Conservation (phyloP, 768 basidiomycete genomes). For the Thelephora ganbajun region DNA sequence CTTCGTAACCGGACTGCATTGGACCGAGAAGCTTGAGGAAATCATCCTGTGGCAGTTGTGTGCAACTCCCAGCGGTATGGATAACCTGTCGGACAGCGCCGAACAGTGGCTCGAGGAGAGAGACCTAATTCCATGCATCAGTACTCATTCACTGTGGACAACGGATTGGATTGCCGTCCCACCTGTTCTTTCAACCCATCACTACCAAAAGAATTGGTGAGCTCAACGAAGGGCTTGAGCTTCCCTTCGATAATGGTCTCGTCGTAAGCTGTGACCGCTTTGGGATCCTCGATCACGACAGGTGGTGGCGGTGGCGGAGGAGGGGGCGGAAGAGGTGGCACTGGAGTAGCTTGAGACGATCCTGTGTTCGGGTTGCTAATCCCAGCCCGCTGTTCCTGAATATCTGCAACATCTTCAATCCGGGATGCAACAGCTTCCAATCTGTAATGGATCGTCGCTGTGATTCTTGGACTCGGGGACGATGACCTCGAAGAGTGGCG, state of each 20-base stretch:
- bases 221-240: slow-evolving; percentile 58
- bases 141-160: neutral
- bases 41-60: slow-evolving; percentile 56
- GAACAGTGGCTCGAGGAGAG: slow-evolving; percentile 54
- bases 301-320: slow-evolving; percentile 23
- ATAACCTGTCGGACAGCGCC: slow-evolving; percentile 56
- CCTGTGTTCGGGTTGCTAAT: slow-evolving; percentile 2
- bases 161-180: slow-evolving; percentile 1
- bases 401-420: slow-evolving; percentile 54
- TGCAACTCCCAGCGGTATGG: slow-evolving; percentile 53
- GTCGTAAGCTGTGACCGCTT: slow-evolving; percentile 59
- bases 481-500: slow-evolving; percentile 4
- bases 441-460: slow-evolving; percentile 23
- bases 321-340: slow-evolving; percentile 18
- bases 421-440: slow-evolving; percentile 89
- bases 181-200: slow-evolving; percentile 71
- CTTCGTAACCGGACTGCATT: slow-evolving; percentile 58
- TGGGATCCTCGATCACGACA: slow-evolving; percentile 27
- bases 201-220: slow-evolving; percentile 59
- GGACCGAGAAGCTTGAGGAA: slow-evolving; percentile 49
- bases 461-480: slow-evolving; percentile 8
- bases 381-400: slow-evolving; percentile 8
- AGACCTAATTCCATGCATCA: slow-evolving; percentile 31
- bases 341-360: slow-evolving; percentile 11
- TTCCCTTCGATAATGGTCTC: slow-evolving; percentile 59